A percentile compares a stretch with the other conserved stretches of the same genome.
phyloP scores from a whole-genome alignment of 1,139 yeast species.

The Tardiomyces blankii region DNA sequence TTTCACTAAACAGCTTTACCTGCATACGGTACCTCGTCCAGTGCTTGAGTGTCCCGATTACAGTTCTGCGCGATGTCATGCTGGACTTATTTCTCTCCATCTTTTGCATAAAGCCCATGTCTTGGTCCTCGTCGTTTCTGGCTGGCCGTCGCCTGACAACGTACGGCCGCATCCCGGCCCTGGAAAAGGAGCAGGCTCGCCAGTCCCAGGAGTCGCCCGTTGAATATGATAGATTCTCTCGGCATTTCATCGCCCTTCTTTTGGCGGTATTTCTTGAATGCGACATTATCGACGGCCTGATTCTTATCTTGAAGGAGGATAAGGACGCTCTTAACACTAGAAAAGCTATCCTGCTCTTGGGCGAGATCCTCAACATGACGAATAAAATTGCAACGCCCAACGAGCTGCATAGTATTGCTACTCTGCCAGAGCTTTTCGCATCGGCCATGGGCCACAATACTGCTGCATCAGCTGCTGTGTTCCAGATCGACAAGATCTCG shows the following conservation, averaged over 20 bases:
- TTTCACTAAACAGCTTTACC: conserved; percentile 46
- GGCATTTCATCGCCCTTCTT: conserved; percentile 56
- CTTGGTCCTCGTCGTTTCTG: conserved; percentile 39
- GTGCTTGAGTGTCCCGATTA: conserved; percentile 50
- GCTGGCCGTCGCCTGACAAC: conserved; percentile 26
- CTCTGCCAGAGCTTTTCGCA: conserved; percentile 15
- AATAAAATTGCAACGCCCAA: too few species aligned
- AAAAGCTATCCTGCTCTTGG: conserved; percentile 52
- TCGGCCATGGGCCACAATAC: conserved; percentile 1
- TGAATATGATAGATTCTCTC: conserved; percentile 9
- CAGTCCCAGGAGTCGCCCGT: background rate
- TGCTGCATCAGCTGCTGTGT: conserved; percentile 22
- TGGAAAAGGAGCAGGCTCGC: conserved; percentile 6
- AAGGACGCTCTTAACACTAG: conserved; percentile 36
- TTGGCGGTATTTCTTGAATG: conserved; percentile 44
- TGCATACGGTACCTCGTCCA: conserved; percentile 49
- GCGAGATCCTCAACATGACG: conserved; percentile 35
- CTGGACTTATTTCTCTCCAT: conserved; percentile 65
- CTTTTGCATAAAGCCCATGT: conserved; percentile 43
- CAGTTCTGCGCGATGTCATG: conserved; percentile 47
- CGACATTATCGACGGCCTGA: conserved; percentile 42
- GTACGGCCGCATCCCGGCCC: conserved; percentile 17
- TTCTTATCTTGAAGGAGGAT: conserved; percentile 37
- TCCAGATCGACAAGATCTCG: conserved; percentile 38
- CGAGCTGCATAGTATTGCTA: too few species aligned